Evolutionary conservation across 2,329 filamentous ascomycete genomes (phyloP).

Genomic region (Calonectria hawksworthii): DNA sequence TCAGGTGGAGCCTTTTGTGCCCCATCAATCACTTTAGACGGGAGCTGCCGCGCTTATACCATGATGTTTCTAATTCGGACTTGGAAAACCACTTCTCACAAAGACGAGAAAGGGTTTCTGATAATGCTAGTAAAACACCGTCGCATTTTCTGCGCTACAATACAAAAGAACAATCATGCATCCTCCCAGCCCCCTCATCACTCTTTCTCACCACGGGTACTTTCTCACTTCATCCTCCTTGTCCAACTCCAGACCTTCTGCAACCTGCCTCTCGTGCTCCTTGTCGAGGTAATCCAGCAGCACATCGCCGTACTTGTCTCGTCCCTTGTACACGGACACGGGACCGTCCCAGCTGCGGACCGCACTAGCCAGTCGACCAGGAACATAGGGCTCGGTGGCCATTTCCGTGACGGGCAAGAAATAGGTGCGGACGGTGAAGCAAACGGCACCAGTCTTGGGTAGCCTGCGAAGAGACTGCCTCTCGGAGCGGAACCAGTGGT

Average conservation of each 20-base stretch:
- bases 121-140: background rate
- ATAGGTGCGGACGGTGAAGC: conserved; percentile 86
- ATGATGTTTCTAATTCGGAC: background rate
- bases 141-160: background rate
- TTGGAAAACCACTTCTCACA: background rate
- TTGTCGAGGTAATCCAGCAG: conserved; percentile 82
- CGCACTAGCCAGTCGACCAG: conserved; percentile 82
- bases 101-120: background rate
- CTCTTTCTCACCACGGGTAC: conserved; percentile 69
- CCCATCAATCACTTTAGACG: background rate
- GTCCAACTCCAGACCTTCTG: conserved; percentile 72
- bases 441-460: conserved; percentile 69
- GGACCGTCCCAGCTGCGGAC: conserved; percentile 86
- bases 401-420: conserved; percentile 80
- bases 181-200: background rate
- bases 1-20: background rate
- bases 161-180: background rate
- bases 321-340: conserved; percentile 83
- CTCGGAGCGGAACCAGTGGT: conserved; percentile 85
- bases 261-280: conserved; percentile 81
- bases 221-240: conserved; percentile 70
- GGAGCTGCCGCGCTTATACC: background rate
- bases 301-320: conserved; percentile 79
- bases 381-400: conserved; percentile 80
- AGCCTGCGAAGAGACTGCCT: conserved; percentile 77